Percentiles rank a stretch among this genome's conserved stretches.
Conservation (phyloP, 805 yeast species). For the Schwanniomyces polymorphus region DNA sequence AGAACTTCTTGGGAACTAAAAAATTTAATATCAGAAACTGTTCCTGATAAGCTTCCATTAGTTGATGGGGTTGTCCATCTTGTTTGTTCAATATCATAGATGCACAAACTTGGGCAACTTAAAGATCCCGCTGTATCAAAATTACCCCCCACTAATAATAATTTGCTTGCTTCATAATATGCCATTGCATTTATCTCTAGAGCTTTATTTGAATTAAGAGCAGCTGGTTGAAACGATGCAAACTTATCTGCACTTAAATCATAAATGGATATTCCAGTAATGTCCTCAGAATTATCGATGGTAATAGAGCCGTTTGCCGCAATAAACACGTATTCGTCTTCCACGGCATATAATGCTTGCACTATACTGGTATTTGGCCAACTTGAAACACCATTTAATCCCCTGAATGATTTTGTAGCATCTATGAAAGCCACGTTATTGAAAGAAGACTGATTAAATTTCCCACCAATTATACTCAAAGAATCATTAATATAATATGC, state of each 20-base stretch:
- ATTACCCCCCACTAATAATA: slow-evolving; percentile 70
- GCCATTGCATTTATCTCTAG: slow-evolving; percentile 36
- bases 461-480: slow-evolving; percentile 60
- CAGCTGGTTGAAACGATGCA: slow-evolving; percentile 49
- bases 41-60: slow-evolving; percentile 39
- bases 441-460: slow-evolving; percentile 34
- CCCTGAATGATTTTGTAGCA: slow-evolving; percentile 12
- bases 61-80: slow-evolving; percentile 54
- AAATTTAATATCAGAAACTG: slow-evolving; percentile 54
- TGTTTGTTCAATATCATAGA: slow-evolving; percentile 53
- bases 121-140: slow-evolving; percentile 59
- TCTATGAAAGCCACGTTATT: slow-evolving; percentile 32
- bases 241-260: slow-evolving; percentile 44
- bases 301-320: slow-evolving; percentile 44
- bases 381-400: slow-evolving; percentile 19
- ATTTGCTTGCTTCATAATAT: slow-evolving; percentile 27
- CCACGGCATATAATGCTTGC: slow-evolving; percentile 35
- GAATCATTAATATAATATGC: slow-evolving; percentile 51
- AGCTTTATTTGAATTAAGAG: slow-evolving; percentile 40
- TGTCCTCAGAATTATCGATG: slow-evolving; percentile 13
- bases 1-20: slow-evolving; percentile 35
- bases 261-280: slow-evolving; percentile 54
- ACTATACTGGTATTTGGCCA: slow-evolving; percentile 28
- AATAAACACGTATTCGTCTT: slow-evolving; percentile 38
- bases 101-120: slow-evolving; percentile 64